Evolutionary conservation across 176 grass and related monocot species (phyloP).

Genomic region (Phoenix roebelenii): DNA sequence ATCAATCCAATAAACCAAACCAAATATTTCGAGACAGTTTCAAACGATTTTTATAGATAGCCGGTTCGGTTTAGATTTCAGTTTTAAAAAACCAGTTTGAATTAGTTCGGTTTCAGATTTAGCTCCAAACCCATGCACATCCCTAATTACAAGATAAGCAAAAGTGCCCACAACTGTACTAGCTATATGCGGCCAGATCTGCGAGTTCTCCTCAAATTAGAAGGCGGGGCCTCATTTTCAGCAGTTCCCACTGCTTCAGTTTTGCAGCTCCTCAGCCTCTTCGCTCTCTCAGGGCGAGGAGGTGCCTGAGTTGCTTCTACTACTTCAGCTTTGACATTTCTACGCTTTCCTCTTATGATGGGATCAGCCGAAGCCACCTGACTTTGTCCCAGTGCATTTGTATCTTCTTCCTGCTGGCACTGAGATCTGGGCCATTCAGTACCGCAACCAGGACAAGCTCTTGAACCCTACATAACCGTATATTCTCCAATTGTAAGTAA

Average conservation of each 20-base stretch:
- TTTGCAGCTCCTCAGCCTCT: conserved; percentile 27
- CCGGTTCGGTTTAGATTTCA: no score
- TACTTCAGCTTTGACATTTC: conserved; percentile 29
- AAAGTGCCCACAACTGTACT: no score
- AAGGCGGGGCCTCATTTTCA: conserved; percentile 6
- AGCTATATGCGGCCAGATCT: no score
- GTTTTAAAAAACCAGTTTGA: no score
- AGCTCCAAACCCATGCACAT: no score
- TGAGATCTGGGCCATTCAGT: conserved; percentile 50
- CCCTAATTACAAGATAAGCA: no score
- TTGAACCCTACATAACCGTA: conserved; percentile 23
- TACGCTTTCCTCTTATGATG: conserved; percentile 23
- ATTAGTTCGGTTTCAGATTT: no score
- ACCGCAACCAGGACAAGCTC: conserved; percentile 60
- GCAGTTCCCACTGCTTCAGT: conserved; percentile 13
- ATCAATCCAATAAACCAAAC: no score
- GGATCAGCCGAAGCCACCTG: conserved; percentile 8
- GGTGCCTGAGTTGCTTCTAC: conserved; percentile 23
- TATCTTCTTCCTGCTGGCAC: conserved; percentile 25
- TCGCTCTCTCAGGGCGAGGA: background rate
- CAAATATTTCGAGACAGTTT: no score
- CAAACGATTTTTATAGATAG: no score
- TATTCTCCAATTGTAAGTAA: no score
- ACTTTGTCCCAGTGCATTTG: conserved; percentile 18
- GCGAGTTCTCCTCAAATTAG: conserved; percentile 12